Evolutionary conservation across 148 eudicot genomes (phyloP).

Genomic region (Linanthus parryae): DNA sequence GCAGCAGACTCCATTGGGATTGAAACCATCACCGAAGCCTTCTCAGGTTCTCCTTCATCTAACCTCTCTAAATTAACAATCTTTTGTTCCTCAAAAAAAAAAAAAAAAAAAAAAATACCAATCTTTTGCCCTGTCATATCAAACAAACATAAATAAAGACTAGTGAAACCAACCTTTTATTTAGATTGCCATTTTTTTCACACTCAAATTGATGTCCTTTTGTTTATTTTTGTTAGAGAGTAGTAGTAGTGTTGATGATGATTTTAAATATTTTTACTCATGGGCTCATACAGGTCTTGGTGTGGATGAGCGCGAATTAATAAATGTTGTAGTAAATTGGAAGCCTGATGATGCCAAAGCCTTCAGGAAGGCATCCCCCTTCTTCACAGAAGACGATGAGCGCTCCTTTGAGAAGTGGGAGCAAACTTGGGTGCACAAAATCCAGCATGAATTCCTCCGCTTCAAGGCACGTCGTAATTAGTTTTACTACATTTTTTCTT

Average conservation of each 20-base stretch:
- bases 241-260: too few species aligned
- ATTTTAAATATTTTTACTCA: not conserved
- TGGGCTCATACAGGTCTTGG: slow-evolving; percentile 41
- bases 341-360: slow-evolving; percentile 35
- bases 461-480: slow-evolving; percentile 38
- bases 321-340: slow-evolving; percentile 56
- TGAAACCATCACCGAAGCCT: slow-evolving; percentile 47
- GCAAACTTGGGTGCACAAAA: slow-evolving; percentile 29
- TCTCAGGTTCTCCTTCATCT: slow-evolving; percentile 45
- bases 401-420: slow-evolving; percentile 54
- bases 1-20: slow-evolving; percentile 29
- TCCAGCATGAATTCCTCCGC: slow-evolving; percentile 51
- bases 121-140: not conserved
- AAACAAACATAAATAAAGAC: not conserved
- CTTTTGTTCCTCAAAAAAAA: too few species aligned
- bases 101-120: too few species aligned
- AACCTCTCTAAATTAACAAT: not conserved
- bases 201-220: too few species aligned
- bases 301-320: slow-evolving; percentile 60
- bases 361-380: slow-evolving; percentile 35
- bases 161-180: too few species aligned
- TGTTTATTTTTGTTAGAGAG: too few species aligned
- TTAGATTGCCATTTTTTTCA: too few species aligned
- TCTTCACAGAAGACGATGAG: slow-evolving; percentile 49
- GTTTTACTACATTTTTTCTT: not conserved